Base-by-base conservation (phyloP, 208 protist genomes). In the Leptomonas seymouri region DNA sequence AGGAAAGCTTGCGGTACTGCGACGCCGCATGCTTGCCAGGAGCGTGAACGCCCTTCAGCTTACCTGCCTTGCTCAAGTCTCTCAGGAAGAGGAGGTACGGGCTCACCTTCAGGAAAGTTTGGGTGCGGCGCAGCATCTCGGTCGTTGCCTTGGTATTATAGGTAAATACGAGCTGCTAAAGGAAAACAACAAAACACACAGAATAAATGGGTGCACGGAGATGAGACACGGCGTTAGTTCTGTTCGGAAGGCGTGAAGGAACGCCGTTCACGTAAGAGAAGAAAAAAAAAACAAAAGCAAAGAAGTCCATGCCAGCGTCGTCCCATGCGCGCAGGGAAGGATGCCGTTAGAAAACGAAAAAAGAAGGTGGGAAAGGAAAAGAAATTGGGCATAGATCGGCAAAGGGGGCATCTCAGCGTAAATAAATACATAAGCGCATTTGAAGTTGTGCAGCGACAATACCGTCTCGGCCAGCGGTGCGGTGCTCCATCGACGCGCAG, bases 31-130 rank as follows among this genome's bases (percentile, higher is more conserved):
- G 20, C 28, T 56, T 58, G 2, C 27, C 28, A 2, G 34, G n/a
- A 7, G 71, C 62, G 1, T 44, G 51, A 27, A 45, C 57, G 15
- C 75, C 68, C 20, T 53, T 34, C 18, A 87, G 66, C 46, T 84
- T 80, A 4, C 74, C 74, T n/a, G 66, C 48, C 53, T 68, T 74
- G 55, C 27, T 34, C 27, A 90, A 31, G 42, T 94, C 89, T 53
- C 81, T 62, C 18, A 90, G 34, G 56, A 73, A 91, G 36, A 94
- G 36, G 23, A 82, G 71, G 62, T 84, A 90, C 31, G 89, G 68
- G 78, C 82, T 90, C 30, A 89, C 71, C 20, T 81, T 74, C 21
- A 87, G 67, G 44, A 62, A 46, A 9, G 53, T 48, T 8, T 64
- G 21, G 61, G 71, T 84, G 55, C 71, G 69, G 57, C 76, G 77